phyloP scores from a whole-genome alignment of 2,329 filamentous ascomycete species.

The Aspergillus ochraceoroseus region DNA sequence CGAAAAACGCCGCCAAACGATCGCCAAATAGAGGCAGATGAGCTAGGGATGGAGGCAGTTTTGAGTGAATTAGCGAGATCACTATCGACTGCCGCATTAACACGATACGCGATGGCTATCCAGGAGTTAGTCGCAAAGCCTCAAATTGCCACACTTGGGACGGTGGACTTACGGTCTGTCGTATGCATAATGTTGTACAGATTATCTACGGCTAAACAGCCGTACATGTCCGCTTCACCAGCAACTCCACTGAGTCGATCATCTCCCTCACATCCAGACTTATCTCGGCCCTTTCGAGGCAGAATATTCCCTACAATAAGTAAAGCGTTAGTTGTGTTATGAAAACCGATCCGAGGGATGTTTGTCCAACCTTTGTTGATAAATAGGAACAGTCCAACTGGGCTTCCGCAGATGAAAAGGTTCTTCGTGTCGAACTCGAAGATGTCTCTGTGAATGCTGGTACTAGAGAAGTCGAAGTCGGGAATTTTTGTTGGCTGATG shows the following conservation, averaged over 20 bases:
- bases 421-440: conserved; percentile 93
- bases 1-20: conserved; percentile 60
- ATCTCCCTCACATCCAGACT: conserved; percentile 65
- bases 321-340: conserved; percentile 17
- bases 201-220: conserved; percentile 90
- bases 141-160: neutral
- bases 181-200: conserved; percentile 87
- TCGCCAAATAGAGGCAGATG: conserved; percentile 60
- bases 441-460: conserved; percentile 48
- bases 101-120: conserved; percentile 73
- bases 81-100: conserved; percentile 85
- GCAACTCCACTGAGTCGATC: conserved; percentile 61
- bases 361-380: conserved; percentile 62
- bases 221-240: conserved; percentile 75
- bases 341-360: too few relatives aligned
- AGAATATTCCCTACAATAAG: conserved; percentile 53
- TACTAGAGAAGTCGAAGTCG: conserved; percentile 38
- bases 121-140: conserved; percentile 48
- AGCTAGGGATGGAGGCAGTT: conserved; percentile 71
- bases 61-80: conserved; percentile 72
- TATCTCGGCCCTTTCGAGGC: conserved; percentile 69
- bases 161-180: conserved; percentile 52
- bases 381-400: conserved; percentile 85
- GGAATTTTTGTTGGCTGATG: conserved; percentile 74
- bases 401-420: conserved; percentile 83